Percentiles rank a stretch among this genome's conserved stretches.
Conservation (phyloP, 768 basidiomycete species). For the Crassisporium funariophilum region DNA sequence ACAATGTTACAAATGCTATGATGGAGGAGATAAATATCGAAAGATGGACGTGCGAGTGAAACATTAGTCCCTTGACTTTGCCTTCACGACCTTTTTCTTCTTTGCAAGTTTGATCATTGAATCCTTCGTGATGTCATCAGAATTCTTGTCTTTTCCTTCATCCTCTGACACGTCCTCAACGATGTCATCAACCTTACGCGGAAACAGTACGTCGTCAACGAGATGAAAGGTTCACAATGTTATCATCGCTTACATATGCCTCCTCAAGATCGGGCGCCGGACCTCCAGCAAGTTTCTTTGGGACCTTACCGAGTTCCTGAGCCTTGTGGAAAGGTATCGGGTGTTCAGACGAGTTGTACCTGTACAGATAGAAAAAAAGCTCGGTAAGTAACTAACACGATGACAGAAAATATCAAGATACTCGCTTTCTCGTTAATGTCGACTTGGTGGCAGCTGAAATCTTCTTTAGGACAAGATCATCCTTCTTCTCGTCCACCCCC, state of each 20-base stretch:
- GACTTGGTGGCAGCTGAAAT: constrained; percentile 82
- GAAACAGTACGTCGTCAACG: constrained; percentile 8
- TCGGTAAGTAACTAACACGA: not conserved
- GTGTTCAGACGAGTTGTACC: constrained; percentile 88
- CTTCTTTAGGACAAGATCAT: constrained; percentile 78
- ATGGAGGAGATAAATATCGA: no score
- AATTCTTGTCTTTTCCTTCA: constrained; percentile 32
- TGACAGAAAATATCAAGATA: constrained; percentile 3
- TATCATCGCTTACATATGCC: constrained; percentile 54
- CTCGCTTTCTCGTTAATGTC: constrained; percentile 83
- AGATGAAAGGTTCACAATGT: not conserved
- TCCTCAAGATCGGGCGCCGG: constrained; percentile 91
- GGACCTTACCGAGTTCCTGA: constrained; percentile 71
- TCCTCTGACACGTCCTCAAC: constrained; percentile 41
- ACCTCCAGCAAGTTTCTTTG: constrained; percentile 78
- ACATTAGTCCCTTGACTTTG: constrained; percentile 15
- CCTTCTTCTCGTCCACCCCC: constrained; percentile 80
- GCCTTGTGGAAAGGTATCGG: constrained; percentile 96
- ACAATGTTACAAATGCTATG: no score
- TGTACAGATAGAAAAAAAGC: constrained; percentile 28
- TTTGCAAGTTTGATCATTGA: constrained; percentile 62
- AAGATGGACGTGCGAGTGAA: no score
- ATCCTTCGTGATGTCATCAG: constrained; percentile 54
- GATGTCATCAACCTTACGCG: constrained; percentile 31
- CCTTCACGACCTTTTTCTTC: constrained; percentile 35